Evolutionary conservation across 106 monocot genomes (phyloP), one percentile per base, ranked within the genome.

Genomic region (Xerophyta viscosa): DNA sequence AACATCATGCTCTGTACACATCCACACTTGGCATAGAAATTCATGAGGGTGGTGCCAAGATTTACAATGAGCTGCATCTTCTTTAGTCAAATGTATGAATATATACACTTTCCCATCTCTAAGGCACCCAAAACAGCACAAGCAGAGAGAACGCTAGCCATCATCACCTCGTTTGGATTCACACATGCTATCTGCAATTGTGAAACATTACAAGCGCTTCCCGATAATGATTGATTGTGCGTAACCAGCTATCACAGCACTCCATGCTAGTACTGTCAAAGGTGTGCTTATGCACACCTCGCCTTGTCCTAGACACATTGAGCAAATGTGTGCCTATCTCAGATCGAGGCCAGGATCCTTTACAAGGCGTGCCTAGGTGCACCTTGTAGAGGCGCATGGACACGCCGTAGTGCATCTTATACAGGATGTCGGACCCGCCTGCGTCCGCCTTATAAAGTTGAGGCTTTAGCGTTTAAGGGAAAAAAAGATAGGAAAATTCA

Each of bases 11-110:
- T 69, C 19, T 51, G 61, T 7, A 78, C 74, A 39, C 71, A 74
- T 22, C 87, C 87, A 50, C 81, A 87, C 58, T 87, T 87, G 0
- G 81, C 81, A 69, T 87, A 78, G 24, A 87, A 74, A 41, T 82
- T 78, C 21, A 82, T 66, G 6, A 87, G 56, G 8, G 74, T 74
- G 17, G 71, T 87, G 15, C 87, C 87, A 8, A 87, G 82, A 51
- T 43, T 75, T 12, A 87, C 65, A 1, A 68, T 78, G 19, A 82
- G 20, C 50, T 43, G 37, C 58, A 82, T n/a, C 8, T 49, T 13
- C 59, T 72, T 87, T 27, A 68, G 63, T 22, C 23, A 71, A 0
- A 82, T 46, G 20, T 64, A 81, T 19, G 81, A 87, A 59, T 87
- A 81, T 2, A 87, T 77, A 80, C 86, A 87, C 31, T 67, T 73